A percentile compares a stretch with the other conserved stretches of the same genome.
Evolutionary conservation across 345 rosid species (phyloP).

Genomic region (Lepidium didymum): DNA sequence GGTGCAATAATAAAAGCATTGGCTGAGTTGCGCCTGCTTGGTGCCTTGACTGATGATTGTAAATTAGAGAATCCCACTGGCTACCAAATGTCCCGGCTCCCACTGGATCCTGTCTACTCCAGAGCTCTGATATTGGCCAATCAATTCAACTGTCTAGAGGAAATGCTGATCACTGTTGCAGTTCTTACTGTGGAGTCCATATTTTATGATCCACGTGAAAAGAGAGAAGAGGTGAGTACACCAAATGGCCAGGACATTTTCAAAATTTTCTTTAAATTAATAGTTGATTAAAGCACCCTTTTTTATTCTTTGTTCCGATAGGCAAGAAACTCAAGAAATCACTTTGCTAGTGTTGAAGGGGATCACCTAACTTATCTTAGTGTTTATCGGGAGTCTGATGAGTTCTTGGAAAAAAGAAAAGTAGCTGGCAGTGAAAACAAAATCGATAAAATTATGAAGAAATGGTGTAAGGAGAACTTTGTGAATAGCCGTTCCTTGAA

Average conservation of each 20-base stretch:
- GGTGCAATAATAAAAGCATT: conserved; percentile 65
- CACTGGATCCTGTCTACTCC: conserved; percentile 80
- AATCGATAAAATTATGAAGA: conserved; percentile 51
- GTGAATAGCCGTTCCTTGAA: conserved; percentile 66
- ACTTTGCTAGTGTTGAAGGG: conserved; percentile 82
- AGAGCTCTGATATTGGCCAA: conserved; percentile 80
- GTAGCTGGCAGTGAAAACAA: conserved; percentile 34
- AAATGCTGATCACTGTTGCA: conserved; percentile 88
- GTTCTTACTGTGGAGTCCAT: conserved; percentile 88
- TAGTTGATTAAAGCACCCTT: neutral
- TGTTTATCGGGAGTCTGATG: conserved; percentile 70
- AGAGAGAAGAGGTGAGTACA: conserved; percentile 61
- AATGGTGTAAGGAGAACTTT: conserved; percentile 90
- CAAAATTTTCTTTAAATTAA: neutral
- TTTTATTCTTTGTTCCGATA: conserved; percentile 26
- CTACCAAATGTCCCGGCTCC: conserved; percentile 88
- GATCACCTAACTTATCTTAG: conserved; percentile 81
- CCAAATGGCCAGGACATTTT: neutral
- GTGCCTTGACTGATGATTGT: conserved; percentile 85
- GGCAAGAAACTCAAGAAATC: conserved; percentile 70
- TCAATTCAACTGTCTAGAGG: conserved; percentile 82
- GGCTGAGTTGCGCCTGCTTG: conserved; percentile 71
- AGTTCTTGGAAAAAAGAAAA: conserved; percentile 57
- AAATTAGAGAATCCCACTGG: conserved; percentile 77
- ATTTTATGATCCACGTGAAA: conserved; percentile 73